Evolutionary conservation across 2,329 filamentous ascomycete genomes (phyloP).

Genomic region (Xylariales sp.): DNA sequence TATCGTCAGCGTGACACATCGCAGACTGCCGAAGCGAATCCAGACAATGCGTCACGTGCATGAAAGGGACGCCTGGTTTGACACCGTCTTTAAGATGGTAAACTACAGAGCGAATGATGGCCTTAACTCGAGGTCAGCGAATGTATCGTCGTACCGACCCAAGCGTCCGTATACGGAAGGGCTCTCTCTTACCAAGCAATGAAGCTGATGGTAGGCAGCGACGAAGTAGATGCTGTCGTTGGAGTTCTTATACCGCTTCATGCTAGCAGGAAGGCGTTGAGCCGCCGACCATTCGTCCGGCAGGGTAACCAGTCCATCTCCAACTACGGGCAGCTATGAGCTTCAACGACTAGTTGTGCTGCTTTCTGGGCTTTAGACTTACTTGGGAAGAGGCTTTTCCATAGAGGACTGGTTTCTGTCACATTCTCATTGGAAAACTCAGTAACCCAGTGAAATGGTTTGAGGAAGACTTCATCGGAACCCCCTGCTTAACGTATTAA

Average conservation of each 20-base stretch:
- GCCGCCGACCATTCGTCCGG: background rate
- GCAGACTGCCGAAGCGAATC: background rate
- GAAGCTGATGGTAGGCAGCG: background rate
- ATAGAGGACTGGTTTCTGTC: background rate
- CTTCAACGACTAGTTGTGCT: background rate
- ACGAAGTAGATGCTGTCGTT: background rate
- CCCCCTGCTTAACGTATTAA: background rate
- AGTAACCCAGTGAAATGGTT: background rate
- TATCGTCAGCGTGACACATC: background rate
- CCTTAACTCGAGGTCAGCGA: background rate
- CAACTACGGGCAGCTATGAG: background rate
- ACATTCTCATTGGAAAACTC: background rate
- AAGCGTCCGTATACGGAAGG: too few relatives aligned
- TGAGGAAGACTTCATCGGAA: background rate
- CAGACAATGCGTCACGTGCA: background rate
- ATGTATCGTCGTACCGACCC: too few relatives aligned
- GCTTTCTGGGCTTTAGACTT: background rate
- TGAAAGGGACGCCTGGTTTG: background rate
- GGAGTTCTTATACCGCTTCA: background rate
- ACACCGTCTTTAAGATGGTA: background rate
- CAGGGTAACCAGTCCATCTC: background rate
- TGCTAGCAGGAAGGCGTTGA: background rate
- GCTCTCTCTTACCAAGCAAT: background rate
- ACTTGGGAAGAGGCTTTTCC: background rate
- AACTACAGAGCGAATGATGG: background rate